Evolutionary conservation across 1,284 basidiomycete genomes (phyloP).

Genomic region (Stygiomarasmius scandens): DNA sequence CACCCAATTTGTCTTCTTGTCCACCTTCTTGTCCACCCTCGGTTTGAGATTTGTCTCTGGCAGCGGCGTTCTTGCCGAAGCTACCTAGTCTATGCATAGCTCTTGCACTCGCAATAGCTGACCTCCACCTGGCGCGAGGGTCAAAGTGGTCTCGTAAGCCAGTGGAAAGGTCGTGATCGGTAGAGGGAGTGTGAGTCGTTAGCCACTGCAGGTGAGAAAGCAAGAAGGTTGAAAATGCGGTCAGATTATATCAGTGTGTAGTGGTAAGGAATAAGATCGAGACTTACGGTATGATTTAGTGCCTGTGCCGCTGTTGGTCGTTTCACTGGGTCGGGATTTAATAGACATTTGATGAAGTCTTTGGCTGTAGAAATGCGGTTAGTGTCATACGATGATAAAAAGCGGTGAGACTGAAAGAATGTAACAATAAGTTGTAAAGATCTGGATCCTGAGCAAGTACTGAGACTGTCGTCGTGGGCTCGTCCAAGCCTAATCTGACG

Average conservation of each 20-base stretch:
- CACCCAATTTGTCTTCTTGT: neutral
- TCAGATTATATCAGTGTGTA: no score
- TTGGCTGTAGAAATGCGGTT: conserved; percentile 58
- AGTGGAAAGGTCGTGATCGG: conserved; percentile 69
- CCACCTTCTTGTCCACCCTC: neutral
- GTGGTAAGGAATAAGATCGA: neutral
- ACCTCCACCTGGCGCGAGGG: conserved; percentile 67
- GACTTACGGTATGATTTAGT: conserved; percentile 53
- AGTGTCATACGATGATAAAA: neutral
- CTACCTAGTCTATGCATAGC: conserved; percentile 58
- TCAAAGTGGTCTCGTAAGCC: conserved; percentile 82
- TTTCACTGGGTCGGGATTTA: conserved; percentile 73
- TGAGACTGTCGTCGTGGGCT: no score
- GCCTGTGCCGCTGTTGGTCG: conserved; percentile 81
- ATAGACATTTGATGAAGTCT: conserved; percentile 76
- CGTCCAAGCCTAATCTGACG: no score
- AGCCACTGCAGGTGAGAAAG: conserved; percentile 64
- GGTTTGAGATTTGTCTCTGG: neutral
- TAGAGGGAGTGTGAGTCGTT: conserved; percentile 57
- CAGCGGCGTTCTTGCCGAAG: conserved; percentile 18
- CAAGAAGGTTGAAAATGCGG: no score
- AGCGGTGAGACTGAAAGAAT: neutral
- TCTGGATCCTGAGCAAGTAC: no score
- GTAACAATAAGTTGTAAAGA: no score
- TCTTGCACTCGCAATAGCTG: conserved; percentile 66